These are phyloP conservation scores for Trametes polyzona DNA, from an alignment of 1,284 basidiomycete genomes.

Conservation along the genomic window DNA sequence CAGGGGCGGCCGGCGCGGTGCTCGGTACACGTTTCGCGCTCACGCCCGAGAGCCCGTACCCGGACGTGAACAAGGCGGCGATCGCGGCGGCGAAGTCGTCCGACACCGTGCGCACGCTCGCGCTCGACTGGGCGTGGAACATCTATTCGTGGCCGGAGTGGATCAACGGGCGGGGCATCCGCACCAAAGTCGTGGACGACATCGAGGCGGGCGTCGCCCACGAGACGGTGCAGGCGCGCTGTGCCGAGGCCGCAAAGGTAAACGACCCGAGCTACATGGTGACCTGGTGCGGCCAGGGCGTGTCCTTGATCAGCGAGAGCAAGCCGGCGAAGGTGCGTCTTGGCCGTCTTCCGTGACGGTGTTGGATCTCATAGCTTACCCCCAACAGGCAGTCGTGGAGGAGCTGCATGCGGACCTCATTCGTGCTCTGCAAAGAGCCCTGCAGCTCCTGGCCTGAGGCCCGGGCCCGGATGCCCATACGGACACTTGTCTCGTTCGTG, in stretches of 20 bases:
- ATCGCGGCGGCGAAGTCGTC: constrained; percentile 53
- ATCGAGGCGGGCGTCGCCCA: constrained; percentile 55
- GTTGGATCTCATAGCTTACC: constrained; percentile 11
- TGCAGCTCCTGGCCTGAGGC: constrained; percentile 17
- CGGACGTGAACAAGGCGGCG: constrained; percentile 55
- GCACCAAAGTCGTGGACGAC: constrained; percentile 62
- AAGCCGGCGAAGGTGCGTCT: constrained; percentile 56
- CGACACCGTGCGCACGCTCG: constrained; percentile 62
- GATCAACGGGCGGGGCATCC: constrained; percentile 66
- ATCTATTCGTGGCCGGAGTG: constrained; percentile 68
- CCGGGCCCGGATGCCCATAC: constrained; percentile 15
- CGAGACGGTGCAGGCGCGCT: constrained; percentile 47
- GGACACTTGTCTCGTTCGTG: constrained; percentile 1
- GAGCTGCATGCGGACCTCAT: constrained; percentile 26
- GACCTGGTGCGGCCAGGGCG: constrained; percentile 73
- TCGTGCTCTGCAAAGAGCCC: constrained; percentile 15
- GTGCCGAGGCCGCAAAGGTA: constrained; percentile 45
- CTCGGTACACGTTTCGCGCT: constrained; percentile 76
- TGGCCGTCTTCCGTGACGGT: neutral
- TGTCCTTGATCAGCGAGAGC: constrained; percentile 59
- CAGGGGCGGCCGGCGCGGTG: constrained; percentile 69
- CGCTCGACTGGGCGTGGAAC: constrained; percentile 65
- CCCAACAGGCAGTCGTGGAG: constrained; percentile 18
- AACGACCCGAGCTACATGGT: constrained; percentile 56
- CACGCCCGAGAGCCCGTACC: constrained; percentile 67